Evolutionary conservation across 768 basidiomycete species (phyloP), one percentile per base, ranked within the genome.

Genomic region (Mrakia frigida): DNA sequence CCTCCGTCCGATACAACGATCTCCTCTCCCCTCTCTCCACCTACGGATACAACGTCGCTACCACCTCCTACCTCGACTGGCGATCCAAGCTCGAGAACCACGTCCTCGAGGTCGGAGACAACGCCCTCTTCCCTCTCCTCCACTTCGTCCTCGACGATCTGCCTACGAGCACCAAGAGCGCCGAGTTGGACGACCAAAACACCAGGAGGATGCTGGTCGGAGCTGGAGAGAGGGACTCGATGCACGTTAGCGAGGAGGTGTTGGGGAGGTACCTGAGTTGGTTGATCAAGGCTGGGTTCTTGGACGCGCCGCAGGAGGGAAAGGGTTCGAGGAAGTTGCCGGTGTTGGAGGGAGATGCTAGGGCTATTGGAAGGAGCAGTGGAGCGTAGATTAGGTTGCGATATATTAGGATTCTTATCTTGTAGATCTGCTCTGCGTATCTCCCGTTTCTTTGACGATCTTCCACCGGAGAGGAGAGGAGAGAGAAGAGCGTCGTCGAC

Each of bases 71-170:
- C 84, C 84, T 98, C 74, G 85, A 89, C 6, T 99, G 97, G 97
- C 87, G 97, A 53, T 88, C 91, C 28, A 90, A 89, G 82, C 88
- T 99, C 78, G 97, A 99, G 83, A 91, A 91, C 80, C 96, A 98
- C 82, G 96, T 96, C 65, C 90, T 97, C 86, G 91, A 93, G 74
- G 89, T 88, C 11, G 92, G 95, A 82, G 96, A 98, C 83, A 98
- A 99, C 79, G 97, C 97, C 2, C 87, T 99, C 61, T 98, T 95
- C 88, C 97, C 97, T 3, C 86, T 99, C 14, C 87, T 99, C 25
- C 96, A 99, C 84, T 98, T 98, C 80, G 97, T 98, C 35, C 86
- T 99, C 41, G 97, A 98, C 82, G 97, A 99, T 83, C 86, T 99
- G 28, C 97, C 97, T 6, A 97, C 95, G 35, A 93, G 92, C 81